Conservation (phyloP, 805 yeast species). For the Yarrowia hollandica region DNA sequence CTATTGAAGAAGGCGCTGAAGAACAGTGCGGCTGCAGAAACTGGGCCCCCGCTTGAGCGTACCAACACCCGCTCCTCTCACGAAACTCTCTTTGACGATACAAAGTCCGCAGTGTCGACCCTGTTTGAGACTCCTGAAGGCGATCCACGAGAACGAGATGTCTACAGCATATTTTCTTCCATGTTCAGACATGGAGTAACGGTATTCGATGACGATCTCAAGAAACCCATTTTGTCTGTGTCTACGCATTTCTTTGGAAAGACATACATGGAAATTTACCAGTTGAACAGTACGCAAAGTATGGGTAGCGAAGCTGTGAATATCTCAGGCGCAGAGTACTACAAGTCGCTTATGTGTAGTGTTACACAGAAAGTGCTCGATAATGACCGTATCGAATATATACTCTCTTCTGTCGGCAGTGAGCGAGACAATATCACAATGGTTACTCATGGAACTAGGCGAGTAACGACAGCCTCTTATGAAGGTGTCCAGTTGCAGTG, state of each 20-base stretch:
- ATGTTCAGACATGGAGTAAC: constrained; percentile 21
- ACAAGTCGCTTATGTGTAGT: constrained; percentile 11
- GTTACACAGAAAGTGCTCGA: constrained; percentile 22
- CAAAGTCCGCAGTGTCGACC: constrained; percentile 16
- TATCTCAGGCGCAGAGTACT: background rate
- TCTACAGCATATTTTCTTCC: constrained; percentile 20
- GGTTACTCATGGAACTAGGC: constrained; percentile 24
- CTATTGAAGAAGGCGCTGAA: constrained; percentile 25
- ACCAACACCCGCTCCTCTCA: constrained; percentile 8
- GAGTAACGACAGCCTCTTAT: constrained; percentile 19
- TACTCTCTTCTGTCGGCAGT: background rate
- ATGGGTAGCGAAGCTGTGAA: background rate
- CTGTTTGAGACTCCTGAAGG: constrained; percentile 22
- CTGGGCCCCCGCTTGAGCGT: constrained; percentile 13
- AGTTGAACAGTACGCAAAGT: background rate
- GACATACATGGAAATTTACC: constrained; percentile 26
- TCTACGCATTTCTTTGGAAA: constrained; percentile 27
- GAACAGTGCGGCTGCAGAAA: constrained; percentile 5
- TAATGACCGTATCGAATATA: constrained; percentile 9
- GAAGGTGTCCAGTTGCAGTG: constrained; percentile 18
- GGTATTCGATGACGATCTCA: constrained; percentile 19
- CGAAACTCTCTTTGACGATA: constrained; percentile 25
- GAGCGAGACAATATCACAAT: constrained; percentile 13
- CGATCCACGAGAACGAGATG: constrained; percentile 21
- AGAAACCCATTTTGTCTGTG: constrained; percentile 21